phyloP scores from a whole-genome alignment of 1,284 basidiomycete genomes.

The Microbotryum intermedium region DNA sequence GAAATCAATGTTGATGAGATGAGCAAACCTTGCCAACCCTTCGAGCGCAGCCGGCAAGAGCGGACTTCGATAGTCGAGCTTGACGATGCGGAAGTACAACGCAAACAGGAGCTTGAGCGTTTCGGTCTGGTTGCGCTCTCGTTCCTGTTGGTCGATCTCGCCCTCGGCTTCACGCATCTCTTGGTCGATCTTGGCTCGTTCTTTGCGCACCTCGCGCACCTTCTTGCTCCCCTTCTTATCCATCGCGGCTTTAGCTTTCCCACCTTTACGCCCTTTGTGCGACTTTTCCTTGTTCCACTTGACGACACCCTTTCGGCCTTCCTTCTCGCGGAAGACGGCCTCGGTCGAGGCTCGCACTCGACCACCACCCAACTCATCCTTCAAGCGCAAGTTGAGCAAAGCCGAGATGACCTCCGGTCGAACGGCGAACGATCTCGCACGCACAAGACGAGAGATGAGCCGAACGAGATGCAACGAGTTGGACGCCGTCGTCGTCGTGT shows the following conservation, averaged over 20 bases:
- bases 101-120: slow-evolving; percentile 96
- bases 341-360: slow-evolving; percentile 59
- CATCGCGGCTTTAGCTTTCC: slow-evolving; percentile 40
- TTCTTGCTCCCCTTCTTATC: slow-evolving; percentile 63
- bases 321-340: slow-evolving; percentile 42
- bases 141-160: slow-evolving; percentile 86
- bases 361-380: slow-evolving; percentile 63
- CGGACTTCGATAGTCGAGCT: slow-evolving; percentile 62
- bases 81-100: slow-evolving; percentile 92
- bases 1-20: slow-evolving; percentile 97
- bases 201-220: slow-evolving; percentile 66
- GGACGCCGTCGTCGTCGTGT: slow-evolving; percentile 49
- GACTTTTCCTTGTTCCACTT: slow-evolving; percentile 48
- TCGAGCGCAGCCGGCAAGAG: slow-evolving; percentile 80
- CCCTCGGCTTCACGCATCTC: slow-evolving; percentile 91
- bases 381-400: slow-evolving; percentile 75
- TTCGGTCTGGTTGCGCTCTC: slow-evolving; percentile 81
- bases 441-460: slow-evolving; percentile 89
- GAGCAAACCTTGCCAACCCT: slow-evolving; percentile 87
- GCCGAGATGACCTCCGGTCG: slow-evolving; percentile 81
- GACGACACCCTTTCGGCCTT: slow-evolving; percentile 48
- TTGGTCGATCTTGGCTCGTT: slow-evolving; percentile 72
- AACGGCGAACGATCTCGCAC: slow-evolving; percentile 81
- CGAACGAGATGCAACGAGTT: slow-evolving; percentile 82
- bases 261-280: slow-evolving; percentile 50